A percentile compares a stretch with the other conserved stretches of the same genome.
Conservation (phyloP, 1,284 basidiomycete species). For the Cutaneotrichosporon sp. region DNA sequence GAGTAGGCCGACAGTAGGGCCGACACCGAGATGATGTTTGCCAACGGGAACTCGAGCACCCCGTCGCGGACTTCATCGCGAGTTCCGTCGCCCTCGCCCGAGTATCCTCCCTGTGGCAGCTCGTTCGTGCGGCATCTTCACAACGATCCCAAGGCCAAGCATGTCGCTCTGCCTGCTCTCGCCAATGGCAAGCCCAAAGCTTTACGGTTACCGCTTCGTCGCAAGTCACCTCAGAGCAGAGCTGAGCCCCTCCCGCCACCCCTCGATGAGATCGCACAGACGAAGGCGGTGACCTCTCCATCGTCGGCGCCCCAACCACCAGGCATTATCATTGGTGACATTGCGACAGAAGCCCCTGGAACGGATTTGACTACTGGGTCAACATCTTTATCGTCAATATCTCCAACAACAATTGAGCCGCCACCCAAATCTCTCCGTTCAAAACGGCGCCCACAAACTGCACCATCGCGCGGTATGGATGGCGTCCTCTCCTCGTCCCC, state of each 20-base stretch:
- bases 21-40: too few species aligned
- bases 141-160: constrained; percentile 40
- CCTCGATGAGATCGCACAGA: too few species aligned
- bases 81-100: too few species aligned
- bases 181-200: constrained; percentile 2
- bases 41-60: not conserved
- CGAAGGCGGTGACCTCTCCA: too few species aligned
- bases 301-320: too few species aligned
- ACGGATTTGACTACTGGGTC: too few species aligned
- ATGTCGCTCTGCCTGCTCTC: constrained; percentile 33
- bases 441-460: not conserved
- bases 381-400: not conserved
- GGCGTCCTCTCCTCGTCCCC: too few species aligned
- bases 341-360: too few species aligned
- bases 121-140: constrained; percentile 44
- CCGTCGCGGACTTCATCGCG: too few species aligned
- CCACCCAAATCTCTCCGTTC: not conserved
- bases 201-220: not conserved
- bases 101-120: not conserved
- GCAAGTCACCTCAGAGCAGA: not conserved
- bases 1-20: too few species aligned
- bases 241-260: not conserved
- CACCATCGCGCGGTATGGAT: too few species aligned
- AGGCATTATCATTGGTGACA: too few species aligned
- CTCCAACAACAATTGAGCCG: not conserved